Conservation (phyloP, 2,329 filamentous ascomycete genomes). For the Dichotomopilus funicola region DNA sequence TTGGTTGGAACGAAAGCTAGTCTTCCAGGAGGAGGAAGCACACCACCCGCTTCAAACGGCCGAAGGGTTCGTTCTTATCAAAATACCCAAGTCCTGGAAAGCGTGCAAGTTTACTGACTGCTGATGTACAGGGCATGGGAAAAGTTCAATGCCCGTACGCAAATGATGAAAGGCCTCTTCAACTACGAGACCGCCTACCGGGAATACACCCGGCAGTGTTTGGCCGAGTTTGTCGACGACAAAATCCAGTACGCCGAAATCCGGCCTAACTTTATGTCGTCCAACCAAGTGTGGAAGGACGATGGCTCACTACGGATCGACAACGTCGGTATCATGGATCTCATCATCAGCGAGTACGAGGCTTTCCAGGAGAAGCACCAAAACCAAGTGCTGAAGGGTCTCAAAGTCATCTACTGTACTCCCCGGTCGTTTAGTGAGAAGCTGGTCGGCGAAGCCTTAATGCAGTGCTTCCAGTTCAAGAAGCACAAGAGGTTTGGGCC, state of each 20-base stretch:
- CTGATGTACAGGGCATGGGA: constrained; percentile 35
- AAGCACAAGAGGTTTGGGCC: constrained; percentile 39
- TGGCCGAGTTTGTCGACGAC: constrained; percentile 56
- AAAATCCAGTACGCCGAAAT: constrained; percentile 67
- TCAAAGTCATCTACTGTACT: constrained; percentile 68
- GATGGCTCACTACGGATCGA: constrained; percentile 47
- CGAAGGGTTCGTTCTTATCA: constrained; percentile 41
- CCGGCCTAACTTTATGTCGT: constrained; percentile 60
- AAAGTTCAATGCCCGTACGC: constrained; percentile 61
- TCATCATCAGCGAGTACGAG: constrained; percentile 51
- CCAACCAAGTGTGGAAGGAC: constrained; percentile 54
- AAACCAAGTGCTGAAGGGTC: constrained; percentile 48
- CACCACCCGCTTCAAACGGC: constrained; percentile 45
- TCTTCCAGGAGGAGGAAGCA: constrained; percentile 55
- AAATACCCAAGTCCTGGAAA: too few relatives aligned
- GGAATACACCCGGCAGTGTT: constrained; percentile 52
- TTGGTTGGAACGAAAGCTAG: constrained; percentile 58
- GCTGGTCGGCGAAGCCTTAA: constrained; percentile 45
- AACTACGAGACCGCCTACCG: constrained; percentile 59
- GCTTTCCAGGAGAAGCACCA: constrained; percentile 36
- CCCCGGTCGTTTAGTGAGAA: constrained; percentile 51
- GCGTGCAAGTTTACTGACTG: constrained; percentile 1
- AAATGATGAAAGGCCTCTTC: constrained; percentile 66
- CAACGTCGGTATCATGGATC: constrained; percentile 53
- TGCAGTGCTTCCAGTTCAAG: constrained; percentile 58